A percentile compares a stretch with the other conserved stretches of the same genome.
phyloP scores from a whole-genome alignment of 2,329 filamentous ascomycete species.

The Capronia americana region DNA sequence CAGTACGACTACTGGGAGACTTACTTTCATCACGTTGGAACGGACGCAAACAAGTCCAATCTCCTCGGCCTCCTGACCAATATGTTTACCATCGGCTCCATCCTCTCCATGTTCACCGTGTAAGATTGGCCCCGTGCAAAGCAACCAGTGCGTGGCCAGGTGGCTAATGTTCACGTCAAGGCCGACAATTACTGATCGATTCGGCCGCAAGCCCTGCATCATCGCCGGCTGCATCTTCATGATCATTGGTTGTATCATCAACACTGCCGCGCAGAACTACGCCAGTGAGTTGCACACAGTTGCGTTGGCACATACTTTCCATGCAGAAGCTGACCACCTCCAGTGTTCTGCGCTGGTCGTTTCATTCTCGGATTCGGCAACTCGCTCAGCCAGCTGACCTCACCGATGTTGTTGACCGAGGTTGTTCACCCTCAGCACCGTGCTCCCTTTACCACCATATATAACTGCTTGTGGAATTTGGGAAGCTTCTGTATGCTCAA shows the following conservation, averaged over 20 bases:
- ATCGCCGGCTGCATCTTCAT: slow-evolving; percentile 13
- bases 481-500: slow-evolving; percentile 7
- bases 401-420: slow-evolving; percentile 12
- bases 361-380: slow-evolving; percentile 15
- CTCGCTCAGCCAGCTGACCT: slow-evolving; percentile 9
- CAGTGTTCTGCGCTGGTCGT: slow-evolving; percentile 11
- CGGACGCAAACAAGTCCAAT: background rate
- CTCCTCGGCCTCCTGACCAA: slow-evolving; percentile 12
- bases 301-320: slow-evolving; percentile 6
- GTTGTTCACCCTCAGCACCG: slow-evolving; percentile 11
- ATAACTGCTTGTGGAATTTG: slow-evolving; percentile 17
- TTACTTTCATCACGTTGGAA: slow-evolving; percentile 12
- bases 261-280: slow-evolving; percentile 5
- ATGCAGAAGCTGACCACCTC: slow-evolving; percentile 12
- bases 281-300: slow-evolving; percentile 11
- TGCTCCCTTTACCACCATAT: background rate
- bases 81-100: slow-evolving; percentile 13
- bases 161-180: slow-evolving; percentile 12
- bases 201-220: slow-evolving; percentile 3
- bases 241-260: slow-evolving; percentile 7
- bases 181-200: slow-evolving; percentile 5
- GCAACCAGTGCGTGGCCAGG: slow-evolving; percentile 9
- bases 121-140: slow-evolving; percentile 2
- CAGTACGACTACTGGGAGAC: slow-evolving; percentile 12
- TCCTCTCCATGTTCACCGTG: slow-evolving; percentile 5